These are phyloP conservation scores for Penicillium sp. DNA, from an alignment of 2,329 filamentous ascomycete genomes.

Conservation along the genomic window DNA sequence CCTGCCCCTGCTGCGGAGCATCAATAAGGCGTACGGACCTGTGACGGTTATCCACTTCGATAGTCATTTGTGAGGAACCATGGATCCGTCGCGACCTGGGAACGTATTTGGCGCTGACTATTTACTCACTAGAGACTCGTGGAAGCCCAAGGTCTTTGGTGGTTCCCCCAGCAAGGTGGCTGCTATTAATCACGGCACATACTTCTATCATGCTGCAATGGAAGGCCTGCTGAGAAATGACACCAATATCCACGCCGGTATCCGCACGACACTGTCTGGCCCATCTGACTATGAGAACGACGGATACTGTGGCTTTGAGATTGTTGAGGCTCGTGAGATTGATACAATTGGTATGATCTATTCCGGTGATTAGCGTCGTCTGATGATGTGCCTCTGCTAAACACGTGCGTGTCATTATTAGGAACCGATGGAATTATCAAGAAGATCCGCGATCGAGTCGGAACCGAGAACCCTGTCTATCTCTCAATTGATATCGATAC, in stretches of 20 bases:
- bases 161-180: slow-evolving; percentile 73
- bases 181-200: slow-evolving; percentile 80
- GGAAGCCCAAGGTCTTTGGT: slow-evolving; percentile 76
- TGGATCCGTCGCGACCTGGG: not conserved
- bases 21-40: slow-evolving; percentile 63
- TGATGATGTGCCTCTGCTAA: not conserved
- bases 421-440: slow-evolving; percentile 50
- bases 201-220: slow-evolving; percentile 77
- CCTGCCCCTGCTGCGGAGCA: slow-evolving; percentile 52
- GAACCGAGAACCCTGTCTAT: slow-evolving; percentile 71
- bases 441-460: slow-evolving; percentile 71
- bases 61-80: slow-evolving; percentile 49
- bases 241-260: slow-evolving; percentile 82
- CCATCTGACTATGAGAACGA: slow-evolving; percentile 81
- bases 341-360: slow-evolving; percentile 54
- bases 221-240: slow-evolving; percentile 77
- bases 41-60: slow-evolving; percentile 64
- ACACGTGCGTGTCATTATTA: not conserved
- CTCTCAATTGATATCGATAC: slow-evolving; percentile 62
- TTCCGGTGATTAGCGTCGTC: not conserved
- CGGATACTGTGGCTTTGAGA: slow-evolving; percentile 78
- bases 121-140: slow-evolving; percentile 29
- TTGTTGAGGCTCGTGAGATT: slow-evolving; percentile 70
- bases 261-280: slow-evolving; percentile 75
- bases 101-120: not conserved